Conservation (phyloP, 345 rosid species). For the Balakata baccata region DNA sequence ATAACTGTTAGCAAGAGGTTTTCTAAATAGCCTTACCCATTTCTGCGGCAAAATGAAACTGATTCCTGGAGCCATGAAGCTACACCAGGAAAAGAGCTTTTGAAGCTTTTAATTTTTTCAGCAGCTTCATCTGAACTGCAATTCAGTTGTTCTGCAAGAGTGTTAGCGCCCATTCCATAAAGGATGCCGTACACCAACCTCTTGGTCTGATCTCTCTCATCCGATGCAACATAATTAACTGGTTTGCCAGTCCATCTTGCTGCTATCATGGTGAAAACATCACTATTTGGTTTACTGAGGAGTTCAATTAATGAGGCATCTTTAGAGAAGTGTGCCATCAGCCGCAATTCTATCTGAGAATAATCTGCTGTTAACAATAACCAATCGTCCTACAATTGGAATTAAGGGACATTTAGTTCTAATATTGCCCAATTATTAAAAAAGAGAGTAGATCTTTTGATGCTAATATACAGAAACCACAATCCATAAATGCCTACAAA, state of each 20-base stretch:
- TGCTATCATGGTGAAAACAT: constrained; percentile 88
- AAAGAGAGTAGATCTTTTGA: neutral
- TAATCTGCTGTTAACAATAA: constrained; percentile 84
- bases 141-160: constrained; percentile 79
- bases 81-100: constrained; percentile 78
- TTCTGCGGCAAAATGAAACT: constrained; percentile 61
- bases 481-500: neutral
- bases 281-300: constrained; percentile 71
- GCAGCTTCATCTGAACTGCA: constrained; percentile 82
- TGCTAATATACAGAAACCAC: neutral
- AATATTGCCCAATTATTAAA: neutral
- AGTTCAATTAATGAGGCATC: constrained; percentile 73
- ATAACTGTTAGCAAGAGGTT: neutral
- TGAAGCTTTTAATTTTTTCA: constrained; percentile 75
- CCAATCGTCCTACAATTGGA: constrained; percentile 81
- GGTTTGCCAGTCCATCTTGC: constrained; percentile 82
- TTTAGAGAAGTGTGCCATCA: constrained; percentile 92
- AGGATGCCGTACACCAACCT: constrained; percentile 93
- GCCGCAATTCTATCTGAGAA: constrained; percentile 92
- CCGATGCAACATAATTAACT: constrained; percentile 51
- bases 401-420: constrained; percentile 3
- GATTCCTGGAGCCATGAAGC: constrained; percentile 77
- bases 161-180: constrained; percentile 95
- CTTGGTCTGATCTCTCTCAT: constrained; percentile 86
- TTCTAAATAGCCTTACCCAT: constrained; percentile 46